These are phyloP conservation scores for Seminavis robusta DNA, from an alignment of 108 stramenopile genomes.

Conservation along the genomic window DNA sequence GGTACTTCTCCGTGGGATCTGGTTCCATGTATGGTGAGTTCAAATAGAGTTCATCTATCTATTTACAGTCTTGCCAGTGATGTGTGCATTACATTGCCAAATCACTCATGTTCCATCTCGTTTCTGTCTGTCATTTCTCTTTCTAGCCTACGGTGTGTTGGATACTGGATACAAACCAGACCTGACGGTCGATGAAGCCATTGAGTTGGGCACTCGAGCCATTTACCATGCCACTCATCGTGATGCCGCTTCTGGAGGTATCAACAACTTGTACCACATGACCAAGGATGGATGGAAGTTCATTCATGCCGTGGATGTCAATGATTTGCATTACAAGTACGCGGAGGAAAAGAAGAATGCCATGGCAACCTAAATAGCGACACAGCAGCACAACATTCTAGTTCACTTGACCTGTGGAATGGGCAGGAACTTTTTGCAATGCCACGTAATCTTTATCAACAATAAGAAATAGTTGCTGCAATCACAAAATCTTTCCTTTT, in stretches of 20 bases:
- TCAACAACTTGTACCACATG: slow-evolving; percentile 95
- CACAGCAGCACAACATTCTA: no score
- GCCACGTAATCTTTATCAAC: no score
- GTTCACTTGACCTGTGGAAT: no score
- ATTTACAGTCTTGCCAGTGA: no score
- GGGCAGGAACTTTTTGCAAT: no score
- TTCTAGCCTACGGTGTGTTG: slow-evolving; percentile 99
- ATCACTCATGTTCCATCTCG: no score
- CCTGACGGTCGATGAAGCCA: slow-evolving; percentile 97
- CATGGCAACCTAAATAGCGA: slow-evolving; percentile 41
- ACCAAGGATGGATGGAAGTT: slow-evolving; percentile 96
- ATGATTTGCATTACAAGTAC: slow-evolving; percentile 97
- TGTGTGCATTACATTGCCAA: no score
- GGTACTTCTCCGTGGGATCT: slow-evolving; percentile 97
- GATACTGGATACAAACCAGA: slow-evolving; percentile 93
- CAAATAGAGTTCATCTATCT: no score
- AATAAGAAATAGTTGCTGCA: no score
- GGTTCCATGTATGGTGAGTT: slow-evolving; percentile 99
- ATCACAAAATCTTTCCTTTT: no score
- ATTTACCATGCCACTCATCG: slow-evolving; percentile 99
- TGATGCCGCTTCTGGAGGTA: slow-evolving; percentile 98
- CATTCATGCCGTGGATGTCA: slow-evolving; percentile 96
- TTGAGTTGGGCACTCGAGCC: slow-evolving; percentile 98
- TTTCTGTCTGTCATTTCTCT: no score
- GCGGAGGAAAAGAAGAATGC: slow-evolving; percentile 82